Evolutionary conservation across 164 flowering plant species (phyloP).

Genomic region (Pachysandra terminalis): DNA sequence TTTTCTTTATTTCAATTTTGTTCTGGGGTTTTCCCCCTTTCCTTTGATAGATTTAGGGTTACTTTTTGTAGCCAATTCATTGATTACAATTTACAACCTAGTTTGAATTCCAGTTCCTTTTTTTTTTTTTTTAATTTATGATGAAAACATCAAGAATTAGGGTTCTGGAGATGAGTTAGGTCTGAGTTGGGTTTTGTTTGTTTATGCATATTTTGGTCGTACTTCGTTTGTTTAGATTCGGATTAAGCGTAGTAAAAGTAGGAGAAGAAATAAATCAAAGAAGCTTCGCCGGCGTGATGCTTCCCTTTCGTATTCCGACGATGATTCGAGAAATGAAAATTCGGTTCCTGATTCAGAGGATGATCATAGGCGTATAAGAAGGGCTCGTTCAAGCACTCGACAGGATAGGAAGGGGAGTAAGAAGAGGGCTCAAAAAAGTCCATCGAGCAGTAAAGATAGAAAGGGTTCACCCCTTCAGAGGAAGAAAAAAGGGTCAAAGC

Average conservation of each 20-base stretch:
- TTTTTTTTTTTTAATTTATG: too few species aligned
- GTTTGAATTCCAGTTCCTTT: too few species aligned
- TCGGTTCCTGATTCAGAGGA: conserved; percentile 42
- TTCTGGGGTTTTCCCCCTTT: conserved; percentile 1
- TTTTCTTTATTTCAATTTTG: background rate
- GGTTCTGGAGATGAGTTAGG: background rate
- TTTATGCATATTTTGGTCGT: background rate
- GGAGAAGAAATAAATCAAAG: conserved; percentile 51
- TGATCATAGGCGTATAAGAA: conserved; percentile 29
- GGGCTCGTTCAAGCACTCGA: conserved; percentile 34
- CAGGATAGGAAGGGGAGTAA: conserved; percentile 31
- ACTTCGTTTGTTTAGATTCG: conserved; percentile 13
- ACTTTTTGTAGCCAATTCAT: too few species aligned
- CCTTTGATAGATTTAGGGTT: background rate
- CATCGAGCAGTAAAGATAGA: conserved; percentile 31
- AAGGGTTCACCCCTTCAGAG: conserved; percentile 25
- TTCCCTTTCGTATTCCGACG: too few species aligned
- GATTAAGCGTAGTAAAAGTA: conserved; percentile 33
- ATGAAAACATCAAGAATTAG: conserved; percentile 2
- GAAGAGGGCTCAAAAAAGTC: conserved; percentile 38
- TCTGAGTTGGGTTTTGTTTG: conserved; percentile 4
- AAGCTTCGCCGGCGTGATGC: conserved; percentile 43
- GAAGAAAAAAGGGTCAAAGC: conserved; percentile 41
- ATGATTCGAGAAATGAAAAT: conserved; percentile 24
- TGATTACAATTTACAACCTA: background rate